phyloP scores from a whole-genome alignment of 139 green algal species.

The Cymbomonas tetramitiformis region DNA sequence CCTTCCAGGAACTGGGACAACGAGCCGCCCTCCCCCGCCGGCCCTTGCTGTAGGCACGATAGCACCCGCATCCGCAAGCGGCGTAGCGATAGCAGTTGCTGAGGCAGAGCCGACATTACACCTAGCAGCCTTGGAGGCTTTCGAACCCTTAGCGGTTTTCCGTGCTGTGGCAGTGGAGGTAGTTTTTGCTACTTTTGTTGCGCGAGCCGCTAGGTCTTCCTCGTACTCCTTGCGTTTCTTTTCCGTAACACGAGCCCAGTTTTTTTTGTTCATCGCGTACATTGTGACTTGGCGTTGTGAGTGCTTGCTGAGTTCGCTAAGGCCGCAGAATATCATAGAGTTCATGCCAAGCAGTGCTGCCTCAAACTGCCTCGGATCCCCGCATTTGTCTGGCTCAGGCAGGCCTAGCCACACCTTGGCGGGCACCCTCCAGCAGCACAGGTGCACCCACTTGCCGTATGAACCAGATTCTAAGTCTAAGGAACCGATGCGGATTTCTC shows the following conservation, averaged over 20 bases:
- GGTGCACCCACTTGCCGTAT: constrained; percentile 24
- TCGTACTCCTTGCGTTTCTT: not conserved
- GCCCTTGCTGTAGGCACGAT: too few relatives aligned
- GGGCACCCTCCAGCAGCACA: constrained; percentile 25
- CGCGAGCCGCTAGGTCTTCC: not conserved
- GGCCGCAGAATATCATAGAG: not conserved
- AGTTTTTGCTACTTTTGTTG: not conserved
- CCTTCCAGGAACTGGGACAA: constrained; percentile 7
- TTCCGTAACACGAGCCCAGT: not conserved
- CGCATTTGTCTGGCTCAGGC: not conserved
- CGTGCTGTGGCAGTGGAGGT: not conserved
- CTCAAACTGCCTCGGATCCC: constrained; percentile 1
- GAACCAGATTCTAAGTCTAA: not conserved
- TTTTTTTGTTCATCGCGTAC: constrained; percentile 6
- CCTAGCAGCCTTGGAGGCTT: not conserved
- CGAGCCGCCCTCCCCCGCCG: too few relatives aligned
- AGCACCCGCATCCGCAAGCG: too few relatives aligned
- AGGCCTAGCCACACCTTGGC: constrained; percentile 20
- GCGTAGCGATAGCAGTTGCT: not conserved
- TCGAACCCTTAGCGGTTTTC: not conserved
- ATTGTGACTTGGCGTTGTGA: not conserved
- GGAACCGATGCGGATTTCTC: constrained; percentile 13
- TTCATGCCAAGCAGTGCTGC: constrained; percentile 9
- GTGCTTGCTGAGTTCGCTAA: not conserved
- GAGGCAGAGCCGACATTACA: not conserved